Base-by-base conservation (phyloP, 2,329 filamentous ascomycete genomes). In the Setomelanomma holmii region DNA sequence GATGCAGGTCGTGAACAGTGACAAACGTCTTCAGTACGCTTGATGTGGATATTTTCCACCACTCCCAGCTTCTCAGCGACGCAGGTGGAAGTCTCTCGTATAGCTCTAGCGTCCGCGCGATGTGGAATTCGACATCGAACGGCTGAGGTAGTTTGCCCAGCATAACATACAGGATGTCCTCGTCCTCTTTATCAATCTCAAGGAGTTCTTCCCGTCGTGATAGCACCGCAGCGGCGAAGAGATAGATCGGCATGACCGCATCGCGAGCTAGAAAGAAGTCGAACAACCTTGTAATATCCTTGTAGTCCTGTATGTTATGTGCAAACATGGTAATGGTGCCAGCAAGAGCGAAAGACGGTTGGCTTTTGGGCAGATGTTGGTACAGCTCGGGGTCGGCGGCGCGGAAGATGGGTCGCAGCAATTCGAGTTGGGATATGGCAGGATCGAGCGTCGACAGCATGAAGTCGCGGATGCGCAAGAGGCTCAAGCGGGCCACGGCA, bases 311-410 rank as follows among this genome's bases (percentile, higher is more conserved):
- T 55, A 99, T 92, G 72, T 98, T 93, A 76, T 99, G 95, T 16
- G 95, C 92, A 74, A 97, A 99, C 79, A 99, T 87, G 27, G 96
- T 99, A 38, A 99, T 82, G 0, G 92, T 96, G 41, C 91, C 92
- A n/a, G 91, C 87, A 4, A 99, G 82, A 4, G 95, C 95, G 74
- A 96, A 99, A 74, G 93, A 97, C 1, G 95, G 93, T 69, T 93
- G 86, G 14, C 88, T 89, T 20, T 82, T 83, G 1, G 88, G 85
- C n/a, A 97, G 80, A 76, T 96, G 93, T 6, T 75, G 78, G 72
- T 85, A 89, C 20, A 99, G 81, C 38, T 81, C 78, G 4, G 87
- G 84, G 73, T 97, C 91, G 20, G 87, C 88, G 30, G 81, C 82
- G 57, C 84, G 79, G 21, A 99, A 80, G 49, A 99, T 89, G 49